Evolutionary conservation across 345 rosid species (phyloP), one percentile per base, ranked within the genome.

Genomic region (Hypericum perforatum): DNA sequence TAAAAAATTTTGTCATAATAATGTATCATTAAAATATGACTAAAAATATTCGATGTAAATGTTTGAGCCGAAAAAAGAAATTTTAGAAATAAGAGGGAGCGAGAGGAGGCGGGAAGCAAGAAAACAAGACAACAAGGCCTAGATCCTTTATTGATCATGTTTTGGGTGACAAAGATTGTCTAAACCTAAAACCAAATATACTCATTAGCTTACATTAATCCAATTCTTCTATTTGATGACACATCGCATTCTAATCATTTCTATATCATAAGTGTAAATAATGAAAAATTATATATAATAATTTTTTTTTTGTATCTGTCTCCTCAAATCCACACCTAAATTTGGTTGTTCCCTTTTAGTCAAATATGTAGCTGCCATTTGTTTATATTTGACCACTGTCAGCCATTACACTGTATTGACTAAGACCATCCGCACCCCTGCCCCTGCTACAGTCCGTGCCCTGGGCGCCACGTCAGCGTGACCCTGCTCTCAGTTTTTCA

Each of bases 111-210:
- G 74, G 72, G 67, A 56, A 59, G 63, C 75, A 71, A 63, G 72
- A 60, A 65, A 74, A 72, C 70, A 71, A 51, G 57, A 45, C 69
- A 63, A 65, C 75, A 72, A 36, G 49, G 38, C 37, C 53, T 58
- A 52, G 62, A 63, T 64, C 36, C 67, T 63, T 76, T 72, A 70
- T 63, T 72, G 80, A 69, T 64, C 68, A 70, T 73, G 81, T 70
- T 61, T 70, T 70, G 76, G 81, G 81, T 64, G 75, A 70, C 81
- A 70, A 5, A 32, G 8, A 22, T 39, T 52, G 47, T 61, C 58
- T 62, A 56, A 54, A 57, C 57, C 54, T 59, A 38, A 56, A 60
- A 9, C 57, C 5, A 15, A 10, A 54, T 22, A 22, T 22, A 54
- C 41, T 39, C 41, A 42, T 66, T 15, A 39, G 44, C 55, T 32